Evolutionary conservation across 192 early-diverging fungal genomes (phyloP), one percentile per base, ranked within the genome.

Genomic region (Rhizophagus prolifer): DNA sequence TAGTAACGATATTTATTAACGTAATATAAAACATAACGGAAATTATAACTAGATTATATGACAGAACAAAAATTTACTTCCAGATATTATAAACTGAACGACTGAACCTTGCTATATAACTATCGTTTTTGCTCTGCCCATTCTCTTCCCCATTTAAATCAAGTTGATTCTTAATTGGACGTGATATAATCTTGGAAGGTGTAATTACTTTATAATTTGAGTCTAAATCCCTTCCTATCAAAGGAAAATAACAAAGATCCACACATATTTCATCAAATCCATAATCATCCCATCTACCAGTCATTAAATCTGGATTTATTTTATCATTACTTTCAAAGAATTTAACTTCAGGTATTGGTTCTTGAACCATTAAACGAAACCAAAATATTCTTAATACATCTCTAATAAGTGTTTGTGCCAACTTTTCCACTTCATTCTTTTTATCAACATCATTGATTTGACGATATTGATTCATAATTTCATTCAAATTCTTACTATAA

Each of bases 311-410:
- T 36, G 30, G 31, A 36, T 19, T 6, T 19, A 67, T 41, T 38
- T 41, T n/a, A n/a, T 14, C 21, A 38, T 36, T 36, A 67, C 19
- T 9, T 21, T 67, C n/a, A 21, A 38, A 21, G 6, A 16, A 67
- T 10, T 38, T 21, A 67, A n/a, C 23, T 38, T 38, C 4, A 41
- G 19, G 19, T 6, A 41, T n/a, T 38, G 34, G 65, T 38, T 67
- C 65, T 21, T 38, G 65, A 41, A 21, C 21, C 14, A n/a, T 41
- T 3, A 67, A 67, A 38, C 65, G 65, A 67, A 67, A 67, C 16
- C n/a, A 36, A 21, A 67, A 67, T 67, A 67, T 67, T 41, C 36
- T 67, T n/a, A n/a, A 36, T 8, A 41, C 65, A 36, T 67, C 34
- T n/a, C 31, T 7, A 67, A 67, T 67, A 21, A 67, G 31, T 38